A percentile compares a stretch with the other conserved stretches of the same genome.
These are phyloP conservation scores for Coemansia reversa DNA, from an alignment of 192 early-diverging fungal genomes.

Conservation along the genomic window DNA sequence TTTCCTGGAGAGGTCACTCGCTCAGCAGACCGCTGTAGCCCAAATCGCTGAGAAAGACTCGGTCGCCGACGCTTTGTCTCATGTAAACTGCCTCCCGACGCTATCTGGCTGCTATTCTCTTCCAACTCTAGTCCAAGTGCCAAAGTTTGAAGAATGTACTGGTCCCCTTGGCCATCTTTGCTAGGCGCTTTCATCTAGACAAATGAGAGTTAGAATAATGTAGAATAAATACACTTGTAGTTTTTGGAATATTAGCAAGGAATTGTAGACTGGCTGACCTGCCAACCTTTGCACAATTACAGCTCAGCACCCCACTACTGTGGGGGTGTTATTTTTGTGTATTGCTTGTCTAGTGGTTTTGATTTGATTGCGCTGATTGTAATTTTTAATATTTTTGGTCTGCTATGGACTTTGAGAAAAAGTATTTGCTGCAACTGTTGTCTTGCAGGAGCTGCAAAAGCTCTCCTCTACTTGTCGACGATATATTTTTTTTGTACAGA, in stretches of 20 bases:
- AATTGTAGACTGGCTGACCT: too few relatives aligned
- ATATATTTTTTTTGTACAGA: not conserved
- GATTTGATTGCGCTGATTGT: not conserved
- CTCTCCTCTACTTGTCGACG: too few relatives aligned
- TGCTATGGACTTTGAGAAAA: not conserved
- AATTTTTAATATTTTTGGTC: constrained; percentile 7
- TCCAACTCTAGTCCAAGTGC: constrained; percentile 26
- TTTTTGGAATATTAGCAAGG: too few relatives aligned
- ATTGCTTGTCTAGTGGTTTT: too few relatives aligned
- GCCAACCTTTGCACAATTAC: too few relatives aligned
- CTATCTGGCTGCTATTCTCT: not conserved
- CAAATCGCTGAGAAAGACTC: constrained; percentile 49
- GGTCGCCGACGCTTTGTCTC: constrained; percentile 26
- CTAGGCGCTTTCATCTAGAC: not conserved
- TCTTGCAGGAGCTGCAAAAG: too few relatives aligned
- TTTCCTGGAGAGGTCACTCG: not conserved
- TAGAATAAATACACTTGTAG: too few relatives aligned
- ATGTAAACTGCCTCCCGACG: not conserved
- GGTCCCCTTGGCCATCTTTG: constrained; percentile 1
- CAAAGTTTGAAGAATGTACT: constrained; percentile 29
- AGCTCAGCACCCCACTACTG: too few relatives aligned
- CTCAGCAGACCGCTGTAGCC: constrained; percentile 16
- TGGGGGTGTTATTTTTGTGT: too few relatives aligned
- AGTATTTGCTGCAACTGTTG: too few relatives aligned
- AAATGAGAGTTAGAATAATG: too few relatives aligned